Evolutionary conservation across 2,329 filamentous ascomycete genomes (phyloP).

Genomic region (Ceratocystis ficicola): DNA sequence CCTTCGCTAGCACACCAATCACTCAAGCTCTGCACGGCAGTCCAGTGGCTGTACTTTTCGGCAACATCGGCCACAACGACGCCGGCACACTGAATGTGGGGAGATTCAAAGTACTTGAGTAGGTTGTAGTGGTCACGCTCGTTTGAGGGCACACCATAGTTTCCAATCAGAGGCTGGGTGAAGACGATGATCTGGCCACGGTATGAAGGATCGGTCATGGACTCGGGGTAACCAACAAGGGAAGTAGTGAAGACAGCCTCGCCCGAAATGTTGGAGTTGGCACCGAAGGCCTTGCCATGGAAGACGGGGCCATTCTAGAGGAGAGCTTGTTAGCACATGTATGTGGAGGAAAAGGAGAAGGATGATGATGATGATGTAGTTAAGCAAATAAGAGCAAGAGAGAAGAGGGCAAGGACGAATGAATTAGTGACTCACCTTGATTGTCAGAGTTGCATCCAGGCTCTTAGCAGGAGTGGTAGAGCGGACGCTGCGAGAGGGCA

Average conservation of each 20-base stretch:
- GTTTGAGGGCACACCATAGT: constrained; percentile 89
- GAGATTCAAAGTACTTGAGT: constrained; percentile 95
- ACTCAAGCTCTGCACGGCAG: constrained; percentile 82
- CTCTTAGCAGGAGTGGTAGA: constrained; percentile 28
- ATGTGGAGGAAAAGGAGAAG: background rate
- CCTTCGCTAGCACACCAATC: constrained; percentile 96
- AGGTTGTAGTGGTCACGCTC: constrained; percentile 79
- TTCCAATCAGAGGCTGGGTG: constrained; percentile 94
- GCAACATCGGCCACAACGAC: constrained; percentile 94
- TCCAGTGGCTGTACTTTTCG: constrained; percentile 94
- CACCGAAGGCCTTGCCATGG: constrained; percentile 91
- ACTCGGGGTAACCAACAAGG: constrained; percentile 94
- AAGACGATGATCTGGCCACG: constrained; percentile 95
- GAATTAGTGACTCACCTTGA: constrained; percentile 47
- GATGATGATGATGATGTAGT: background rate
- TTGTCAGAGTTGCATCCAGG: constrained; percentile 84
- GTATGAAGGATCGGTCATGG: constrained; percentile 77
- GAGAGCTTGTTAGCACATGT: constrained; percentile 24
- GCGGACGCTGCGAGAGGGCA: constrained; percentile 29
- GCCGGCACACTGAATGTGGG: constrained; percentile 90
- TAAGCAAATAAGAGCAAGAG: too few species aligned
- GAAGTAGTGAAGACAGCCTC: constrained; percentile 99
- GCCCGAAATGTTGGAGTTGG: constrained; percentile 90
- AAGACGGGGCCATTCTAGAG: constrained; percentile 81
- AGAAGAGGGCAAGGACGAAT: background rate